Evolutionary conservation across 805 yeast genomes (phyloP).

Genomic region (Candida jianshihensis): DNA sequence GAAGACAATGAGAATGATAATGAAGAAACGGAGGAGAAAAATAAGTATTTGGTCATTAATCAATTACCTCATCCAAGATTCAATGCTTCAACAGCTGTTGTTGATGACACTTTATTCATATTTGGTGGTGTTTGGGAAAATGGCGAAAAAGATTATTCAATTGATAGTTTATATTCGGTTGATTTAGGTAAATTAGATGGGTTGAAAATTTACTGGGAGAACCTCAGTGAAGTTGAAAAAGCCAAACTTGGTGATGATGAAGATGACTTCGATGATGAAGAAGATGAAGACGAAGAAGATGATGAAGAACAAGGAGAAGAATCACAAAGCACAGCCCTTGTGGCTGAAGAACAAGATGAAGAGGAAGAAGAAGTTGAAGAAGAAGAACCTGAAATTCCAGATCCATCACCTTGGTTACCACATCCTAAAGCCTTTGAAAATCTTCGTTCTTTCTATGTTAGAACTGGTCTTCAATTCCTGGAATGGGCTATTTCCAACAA

Average conservation of each 20-base stretch:
- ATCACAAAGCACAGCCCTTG: constrained; percentile 30
- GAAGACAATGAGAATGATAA: constrained; percentile 15
- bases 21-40: constrained; percentile 3
- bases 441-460: constrained; percentile 73
- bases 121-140: constrained; percentile 89
- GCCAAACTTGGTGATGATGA: constrained; percentile 44
- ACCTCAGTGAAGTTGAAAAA: constrained; percentile 46
- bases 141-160: constrained; percentile 77
- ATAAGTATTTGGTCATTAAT: constrained; percentile 37
- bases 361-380: constrained; percentile 65
- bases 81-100: constrained; percentile 78
- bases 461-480: constrained; percentile 80
- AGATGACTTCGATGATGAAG: constrained; percentile 63
- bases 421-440: constrained; percentile 93
- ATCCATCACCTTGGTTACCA: constrained; percentile 93
- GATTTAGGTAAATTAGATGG: constrained; percentile 88
- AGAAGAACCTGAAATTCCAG: constrained; percentile 70
- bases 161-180: constrained; percentile 81
- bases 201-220: constrained; percentile 85
- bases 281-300: constrained; percentile 58
- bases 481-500: constrained; percentile 91
- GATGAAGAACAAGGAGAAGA: constrained; percentile 53
- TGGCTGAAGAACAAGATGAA: constrained; percentile 41
- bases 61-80: constrained; percentile 84
- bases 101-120: constrained; percentile 75